Evolutionary conservation across 2,329 filamentous ascomycete species (phyloP), one percentile per base, ranked within the genome.

Genomic region (Mariannaea elegans): DNA sequence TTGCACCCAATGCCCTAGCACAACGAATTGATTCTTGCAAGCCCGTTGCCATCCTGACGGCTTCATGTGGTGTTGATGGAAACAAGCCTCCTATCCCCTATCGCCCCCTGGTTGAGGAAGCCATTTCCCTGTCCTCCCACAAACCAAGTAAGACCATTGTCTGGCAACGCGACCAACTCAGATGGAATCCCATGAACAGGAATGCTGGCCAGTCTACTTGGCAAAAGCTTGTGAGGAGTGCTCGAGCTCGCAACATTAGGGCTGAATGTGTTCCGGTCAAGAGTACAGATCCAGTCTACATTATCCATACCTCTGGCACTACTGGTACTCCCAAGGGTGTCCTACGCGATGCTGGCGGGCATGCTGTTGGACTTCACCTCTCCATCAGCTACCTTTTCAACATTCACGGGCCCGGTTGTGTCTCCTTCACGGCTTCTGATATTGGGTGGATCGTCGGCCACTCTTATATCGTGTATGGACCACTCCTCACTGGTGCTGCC

Each of bases 41-140:
- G 31, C 92, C 94, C 7, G 85, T 86, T 8, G 88, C 85, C 9
- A 87, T 97, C 47, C 85, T 97, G 73, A 97, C 94, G 0, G 93
- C 94, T 1, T 97, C 92, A 8, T 97, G 94, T 75, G 94, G 94
- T 31, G 94, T 97, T 56, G 94, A 97, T 69, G 94, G 93, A 4
- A 82, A 82, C 50, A 97, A 97, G 75, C 90, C 90, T 1, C 89
- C 93, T 1, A 83, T 92, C 60, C 79, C 86, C n/a, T 97, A 97
- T 75, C 84, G 87, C 65, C 86, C 88, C 1, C 86, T 97, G 66
- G 88, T 97, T 46, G 85, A 90, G 64, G 91, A 89, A 32, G 93
- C 93, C 1, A 80, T 94, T 45, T 73, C 80, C 21, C 81, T 89
- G 42, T 89, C 91, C 58, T 74, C 76, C 3, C 88, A 90, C 78